Conservation (phyloP, 75 land plant genomes). For the Larix kaempferi region DNA sequence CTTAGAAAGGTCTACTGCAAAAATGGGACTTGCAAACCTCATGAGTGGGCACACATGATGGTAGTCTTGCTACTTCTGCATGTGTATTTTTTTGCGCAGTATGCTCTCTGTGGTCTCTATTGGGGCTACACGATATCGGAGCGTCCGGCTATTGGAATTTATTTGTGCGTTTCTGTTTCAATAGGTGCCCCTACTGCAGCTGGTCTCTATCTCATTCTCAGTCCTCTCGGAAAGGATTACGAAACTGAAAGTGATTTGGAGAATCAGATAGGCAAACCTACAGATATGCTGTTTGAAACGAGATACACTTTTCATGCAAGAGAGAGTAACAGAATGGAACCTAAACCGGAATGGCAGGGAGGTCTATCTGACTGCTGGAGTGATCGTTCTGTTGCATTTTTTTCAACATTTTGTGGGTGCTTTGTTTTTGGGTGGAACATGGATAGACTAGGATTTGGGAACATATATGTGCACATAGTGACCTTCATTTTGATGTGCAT, state of each 20-base stretch:
- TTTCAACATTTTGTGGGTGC: conserved; percentile 57
- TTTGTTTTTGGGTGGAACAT: conserved; percentile 95
- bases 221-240: conserved; percentile 77
- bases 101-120: conserved; percentile 79
- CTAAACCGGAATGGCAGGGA: conserved; percentile 67
- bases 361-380: conserved; percentile 60
- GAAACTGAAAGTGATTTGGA: conserved; percentile 38
- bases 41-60: conserved; percentile 76
- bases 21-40: conserved; percentile 56
- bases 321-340: conserved; percentile 36
- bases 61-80: conserved; percentile 68
- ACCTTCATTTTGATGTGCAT: conserved; percentile 78
- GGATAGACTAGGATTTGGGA: conserved; percentile 93
- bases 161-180: too few relatives aligned
- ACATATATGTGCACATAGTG: conserved; percentile 81
- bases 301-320: conserved; percentile 48
- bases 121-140: conserved; percentile 71
- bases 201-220: conserved; percentile 51
- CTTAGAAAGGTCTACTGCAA: conserved; percentile 73
- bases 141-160: too few relatives aligned
- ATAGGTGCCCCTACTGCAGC: conserved; percentile 59
- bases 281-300: conserved; percentile 18
- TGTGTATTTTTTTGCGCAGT: conserved; percentile 76
- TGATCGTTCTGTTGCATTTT: conserved; percentile 36
- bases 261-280: conserved; percentile 9